Evolutionary conservation across 805 yeast species (phyloP), one percentile per base, ranked within the genome.

Genomic region (Lipomyces kockii): DNA sequence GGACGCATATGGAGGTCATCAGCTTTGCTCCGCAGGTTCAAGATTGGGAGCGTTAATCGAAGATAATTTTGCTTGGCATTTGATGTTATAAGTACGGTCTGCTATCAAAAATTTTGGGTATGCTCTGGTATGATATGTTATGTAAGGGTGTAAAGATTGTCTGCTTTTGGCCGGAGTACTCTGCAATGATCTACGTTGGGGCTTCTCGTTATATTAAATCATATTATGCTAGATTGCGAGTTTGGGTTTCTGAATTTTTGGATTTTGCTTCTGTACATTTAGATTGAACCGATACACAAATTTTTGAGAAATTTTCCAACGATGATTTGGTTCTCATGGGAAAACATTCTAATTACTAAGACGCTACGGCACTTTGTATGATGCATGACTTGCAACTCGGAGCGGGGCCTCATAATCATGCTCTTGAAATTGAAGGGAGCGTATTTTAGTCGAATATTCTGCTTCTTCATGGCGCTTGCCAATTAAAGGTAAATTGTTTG

Each of bases 1-100:
- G 72, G 60, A 74, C 77, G 20, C 73, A 74, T 62, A 75, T 81
- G 72, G 82, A 81, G 70, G 77, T 81, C 34, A 73, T 77, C 35
- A 76, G 80, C 60, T 81, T 78, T 68, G 70, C 74, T 11, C 79
- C 80, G 14, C 72, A 77, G 12, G 58, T 43, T 12, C 72, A 71
- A 27, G 66, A 63, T 12, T 56, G 29, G 54, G 60, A 56, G n/a
- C 49, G n/a, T n/a, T 43, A 43, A 43, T n/a, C 9, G 8, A 43
- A 37, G 17, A 37, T 37, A 37, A 11, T 37, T 39, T 17, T 43
- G 49, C 9, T 17, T 17, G 6, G 20, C 39, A 35, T 35, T 35
- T 35, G 32, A 29, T 29, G 7, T 29, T 29, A 29, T 29, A 29
- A 29, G 32, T 29, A 35, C 39, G 14, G 39, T 9, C 17, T 37